Evolutionary conservation across 1,284 basidiomycete genomes (phyloP).

Genomic region (Cerrena zonata): DNA sequence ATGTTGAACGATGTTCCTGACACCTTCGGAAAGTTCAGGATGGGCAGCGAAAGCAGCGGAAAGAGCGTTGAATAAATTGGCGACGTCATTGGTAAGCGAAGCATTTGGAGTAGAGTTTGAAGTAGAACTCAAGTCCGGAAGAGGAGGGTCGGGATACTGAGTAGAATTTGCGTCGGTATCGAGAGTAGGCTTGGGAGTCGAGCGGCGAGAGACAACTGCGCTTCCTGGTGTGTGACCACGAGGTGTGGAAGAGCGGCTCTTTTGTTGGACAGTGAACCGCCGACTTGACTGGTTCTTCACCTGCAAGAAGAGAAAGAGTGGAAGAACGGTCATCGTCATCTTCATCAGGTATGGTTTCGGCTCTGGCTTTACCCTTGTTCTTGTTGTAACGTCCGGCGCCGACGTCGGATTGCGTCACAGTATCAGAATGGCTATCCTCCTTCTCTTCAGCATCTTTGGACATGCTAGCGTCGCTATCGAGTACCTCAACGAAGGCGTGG

Average conservation of each 20-base stretch:
- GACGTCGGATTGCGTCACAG: slow-evolving; percentile 14
- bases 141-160: slow-evolving; percentile 45
- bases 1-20: slow-evolving; percentile 59
- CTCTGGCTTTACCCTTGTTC: slow-evolving; percentile 47
- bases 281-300: slow-evolving; percentile 46
- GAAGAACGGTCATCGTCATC: slow-evolving; percentile 35
- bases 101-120: slow-evolving; percentile 27
- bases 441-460: slow-evolving; percentile 18
- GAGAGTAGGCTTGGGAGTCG: slow-evolving; percentile 13
- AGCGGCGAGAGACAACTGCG: slow-evolving; percentile 14
- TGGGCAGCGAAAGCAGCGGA: slow-evolving; percentile 51
- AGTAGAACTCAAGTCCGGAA: slow-evolving; percentile 42
- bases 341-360: slow-evolving; percentile 33
- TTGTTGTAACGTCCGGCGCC: slow-evolving; percentile 31
- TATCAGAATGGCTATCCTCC: slow-evolving; percentile 12
- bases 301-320: slow-evolving; percentile 50
- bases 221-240: slow-evolving; percentile 6
- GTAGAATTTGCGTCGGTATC: slow-evolving; percentile 15
- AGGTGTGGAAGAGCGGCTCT: slow-evolving; percentile 12
- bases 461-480: slow-evolving; percentile 43
- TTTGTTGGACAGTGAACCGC: slow-evolving; percentile 50
- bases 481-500: slow-evolving; percentile 60
- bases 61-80: slow-evolving; percentile 50
- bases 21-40: slow-evolving; percentile 62
- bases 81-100: slow-evolving; percentile 59